Base-by-base conservation (phyloP, 768 basidiomycete genomes). In the Gymnopilus dilepis region DNA sequence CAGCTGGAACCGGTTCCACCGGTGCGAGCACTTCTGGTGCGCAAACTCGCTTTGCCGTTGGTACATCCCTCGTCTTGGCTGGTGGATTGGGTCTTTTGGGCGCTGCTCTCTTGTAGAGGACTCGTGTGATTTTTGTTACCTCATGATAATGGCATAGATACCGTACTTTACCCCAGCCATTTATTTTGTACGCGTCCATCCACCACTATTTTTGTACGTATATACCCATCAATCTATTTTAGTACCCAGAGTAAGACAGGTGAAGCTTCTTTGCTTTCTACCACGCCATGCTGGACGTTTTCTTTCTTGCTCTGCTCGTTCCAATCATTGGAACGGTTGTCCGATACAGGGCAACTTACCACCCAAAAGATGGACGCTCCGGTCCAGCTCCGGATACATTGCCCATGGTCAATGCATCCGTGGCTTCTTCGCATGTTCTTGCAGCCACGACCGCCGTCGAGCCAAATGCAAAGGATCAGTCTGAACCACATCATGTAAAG, bases 51-150 rank as follows among this genome's bases (percentile, higher is more conserved):
- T 53, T 66, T 34, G 53, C 58, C 33, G 33, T 57, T 22, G 61
- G 62, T n/a, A 61, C 61, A 8, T 56, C 63, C 61, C 47, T 50
- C 15, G 66, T 67, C 13, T 37, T 71, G 51, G 67, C 52, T 3
- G 68, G 64, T 1, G 59, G 58, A 53, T 53, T 72, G 15, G 67
- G 66, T 28, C 58, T 72, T n/a, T 26, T 71, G 48, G 72, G 66
- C 17, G 70, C 66, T 15, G 43, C 69, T 22, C 58, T 71, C 50
- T 55, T 73, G 45, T 73, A 55, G 60, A 30, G 17, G 12, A 12
- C 28, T 12, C 1, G 5, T 9, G 28, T 37, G 8, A 3, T 31
- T 31, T 31, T 19, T 28, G 6, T 41, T n/a, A 37, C 6, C 12
- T 6, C 11, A 37, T 15, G 2, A 6, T 31, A 0, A 50, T 11